phyloP scores from a whole-genome alignment of 2,329 filamentous ascomycete species.

The Colletotrichum chrysophilum region DNA sequence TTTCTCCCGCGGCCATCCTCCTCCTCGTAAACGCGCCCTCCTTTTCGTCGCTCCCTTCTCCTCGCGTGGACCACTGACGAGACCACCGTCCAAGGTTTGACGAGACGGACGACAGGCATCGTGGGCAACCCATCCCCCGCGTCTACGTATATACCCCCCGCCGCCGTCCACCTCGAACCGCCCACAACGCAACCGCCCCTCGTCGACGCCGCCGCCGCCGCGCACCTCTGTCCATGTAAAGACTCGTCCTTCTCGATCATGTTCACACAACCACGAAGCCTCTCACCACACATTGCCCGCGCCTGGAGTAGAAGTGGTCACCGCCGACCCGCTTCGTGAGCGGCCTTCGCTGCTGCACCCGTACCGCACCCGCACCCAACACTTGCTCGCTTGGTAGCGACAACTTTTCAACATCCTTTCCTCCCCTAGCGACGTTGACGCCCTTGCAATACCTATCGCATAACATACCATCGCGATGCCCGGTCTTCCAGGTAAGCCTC shows the following conservation, averaged over 20 bases:
- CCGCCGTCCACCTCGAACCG: background rate
- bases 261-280: constrained; percentile 41
- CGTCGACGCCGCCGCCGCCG: background rate
- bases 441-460: background rate
- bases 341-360: background rate
- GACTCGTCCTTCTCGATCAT: constrained; percentile 40
- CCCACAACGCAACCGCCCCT: background rate
- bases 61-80: background rate
- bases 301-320: constrained; percentile 38
- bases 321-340: constrained; percentile 29
- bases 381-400: background rate
- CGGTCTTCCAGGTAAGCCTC: constrained; percentile 56
- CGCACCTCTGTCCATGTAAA: constrained; percentile 30
- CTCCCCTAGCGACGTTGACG: background rate
- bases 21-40: background rate
- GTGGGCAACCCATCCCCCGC: background rate
- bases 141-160: background rate
- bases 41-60: background rate
- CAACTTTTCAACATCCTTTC: background rate
- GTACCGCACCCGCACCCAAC: background rate
- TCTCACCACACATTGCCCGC: constrained; percentile 39
- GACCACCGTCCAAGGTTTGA: background rate
- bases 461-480: constrained; percentile 50
- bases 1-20: background rate
- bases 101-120: background rate